phyloP scores from a whole-genome alignment of 2,329 filamentous ascomycete genomes.

The Alternaria sp. region DNA sequence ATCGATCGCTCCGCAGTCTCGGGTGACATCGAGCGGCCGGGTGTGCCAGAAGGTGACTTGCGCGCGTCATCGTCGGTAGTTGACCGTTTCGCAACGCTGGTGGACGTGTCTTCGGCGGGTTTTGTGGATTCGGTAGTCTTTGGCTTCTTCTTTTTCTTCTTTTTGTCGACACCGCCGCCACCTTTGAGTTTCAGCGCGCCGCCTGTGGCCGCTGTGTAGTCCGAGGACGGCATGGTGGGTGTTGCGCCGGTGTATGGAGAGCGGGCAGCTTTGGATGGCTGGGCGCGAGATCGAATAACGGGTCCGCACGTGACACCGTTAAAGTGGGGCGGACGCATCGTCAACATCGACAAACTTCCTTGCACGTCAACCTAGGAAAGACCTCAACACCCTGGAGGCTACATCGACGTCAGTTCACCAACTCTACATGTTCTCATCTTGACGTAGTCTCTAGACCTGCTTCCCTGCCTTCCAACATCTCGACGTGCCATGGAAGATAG shows the following conservation, averaged over 20 bases:
- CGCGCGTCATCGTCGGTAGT: slow-evolving; percentile 9
- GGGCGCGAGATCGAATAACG: slow-evolving; percentile 4
- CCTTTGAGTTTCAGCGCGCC: slow-evolving; percentile 89
- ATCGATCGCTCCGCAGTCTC: slow-evolving; percentile 35
- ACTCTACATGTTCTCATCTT: neutral
- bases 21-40: slow-evolving; percentile 44
- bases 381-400: neutral
- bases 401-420: neutral
- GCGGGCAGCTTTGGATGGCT: slow-evolving; percentile 2
- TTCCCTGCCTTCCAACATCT: neutral
- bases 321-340: neutral
- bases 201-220: slow-evolving; percentile 72
- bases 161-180: slow-evolving; percentile 68
- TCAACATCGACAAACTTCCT: neutral
- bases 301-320: slow-evolving; percentile 1
- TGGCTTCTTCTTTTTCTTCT: slow-evolving; percentile 60
- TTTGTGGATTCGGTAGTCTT: slow-evolving; percentile 35
- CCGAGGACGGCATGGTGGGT: slow-evolving; percentile 70
- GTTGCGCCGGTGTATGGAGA: neutral
- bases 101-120: slow-evolving; percentile 15
- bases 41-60: slow-evolving; percentile 29
- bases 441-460: neutral
- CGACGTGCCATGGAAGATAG: neutral
- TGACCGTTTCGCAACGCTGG: slow-evolving; percentile 27
- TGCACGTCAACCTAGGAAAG: neutral